Evolutionary conservation across 75 land plant genomes (phyloP).

Genomic region (Cryptomeria japonica): DNA sequence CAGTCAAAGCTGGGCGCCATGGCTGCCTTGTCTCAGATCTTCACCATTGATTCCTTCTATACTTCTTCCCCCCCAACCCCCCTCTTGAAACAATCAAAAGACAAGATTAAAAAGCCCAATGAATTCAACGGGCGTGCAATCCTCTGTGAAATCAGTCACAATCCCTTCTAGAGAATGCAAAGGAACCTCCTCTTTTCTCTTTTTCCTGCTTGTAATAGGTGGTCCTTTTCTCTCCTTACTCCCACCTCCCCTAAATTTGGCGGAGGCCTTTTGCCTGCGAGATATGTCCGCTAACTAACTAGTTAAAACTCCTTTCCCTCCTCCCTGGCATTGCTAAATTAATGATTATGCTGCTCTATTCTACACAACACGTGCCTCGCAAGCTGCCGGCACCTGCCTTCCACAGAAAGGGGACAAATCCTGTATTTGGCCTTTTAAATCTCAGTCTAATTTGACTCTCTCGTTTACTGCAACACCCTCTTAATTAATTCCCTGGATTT

Average conservation of each 20-base stretch:
- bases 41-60: too few species aligned
- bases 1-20: constrained; percentile 11
- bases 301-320: neutral
- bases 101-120: neutral
- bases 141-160: neutral
- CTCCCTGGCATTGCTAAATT: neutral
- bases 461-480: neutral
- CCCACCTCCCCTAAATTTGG: constrained; percentile 1
- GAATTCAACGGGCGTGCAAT: neutral
- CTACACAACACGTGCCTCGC: neutral
- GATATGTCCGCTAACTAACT: neutral
- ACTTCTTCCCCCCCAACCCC: neutral
- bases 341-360: neutral
- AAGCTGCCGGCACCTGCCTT: neutral
- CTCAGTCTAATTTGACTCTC: neutral
- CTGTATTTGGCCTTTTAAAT: neutral
- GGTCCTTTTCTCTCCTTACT: neutral
- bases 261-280: neutral
- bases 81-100: neutral
- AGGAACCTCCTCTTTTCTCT: neutral
- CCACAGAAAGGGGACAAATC: neutral
- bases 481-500: neutral
- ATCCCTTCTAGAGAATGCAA: neutral
- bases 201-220: neutral
- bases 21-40: neutral